Evolutionary conservation across 208 protist genomes (phyloP), one percentile per base, ranked within the genome.

Genomic region (Endotrypanum monterogeii): DNA sequence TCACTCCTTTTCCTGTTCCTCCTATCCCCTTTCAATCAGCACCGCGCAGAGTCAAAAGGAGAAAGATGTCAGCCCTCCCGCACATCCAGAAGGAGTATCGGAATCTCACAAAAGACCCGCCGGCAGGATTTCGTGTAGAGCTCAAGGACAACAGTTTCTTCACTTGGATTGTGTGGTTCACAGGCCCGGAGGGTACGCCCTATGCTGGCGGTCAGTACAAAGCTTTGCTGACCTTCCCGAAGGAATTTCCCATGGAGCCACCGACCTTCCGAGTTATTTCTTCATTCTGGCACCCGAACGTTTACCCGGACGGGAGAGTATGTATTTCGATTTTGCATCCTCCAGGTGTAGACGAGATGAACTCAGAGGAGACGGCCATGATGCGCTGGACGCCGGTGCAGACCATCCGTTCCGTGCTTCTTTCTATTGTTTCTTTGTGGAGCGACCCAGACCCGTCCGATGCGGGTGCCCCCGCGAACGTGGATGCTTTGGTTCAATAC

Each of bases 251-350:
- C 20, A 98, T 99, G 88, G 85, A 89, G 71, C 98, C 98, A 37
- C 98, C 98, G 1, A 86, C 83, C 11, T 96, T 99, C 69, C 87
- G 89, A 35, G 98, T 99, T 62, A 72, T 96, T 7, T 98, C 96
- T 3, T 86, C 86, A 18, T 98, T 99, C 78, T 99, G 97, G 96
- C 98, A 99, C 87, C 98, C 98, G n/a, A 99, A 99, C 76, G 91
- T 97, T 46, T 99, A 99, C 73, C 54, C 73, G 12, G 93, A 99
- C 62, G 98, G 98, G 4, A 79, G 85, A 23, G 98, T 99, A 60
- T 99, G 99, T 89, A 99, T 99, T 76, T 98, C 92, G 60, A 99
- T 99, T 79, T 90, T 99, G 39, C 98, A 99, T 75, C 89, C 98
- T 11, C 98, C 98, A 0, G 98, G 98, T 51, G 98, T 98, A 44